Conservation (phyloP, 176 grass and related monocot species). For the Poa pratensis region DNA sequence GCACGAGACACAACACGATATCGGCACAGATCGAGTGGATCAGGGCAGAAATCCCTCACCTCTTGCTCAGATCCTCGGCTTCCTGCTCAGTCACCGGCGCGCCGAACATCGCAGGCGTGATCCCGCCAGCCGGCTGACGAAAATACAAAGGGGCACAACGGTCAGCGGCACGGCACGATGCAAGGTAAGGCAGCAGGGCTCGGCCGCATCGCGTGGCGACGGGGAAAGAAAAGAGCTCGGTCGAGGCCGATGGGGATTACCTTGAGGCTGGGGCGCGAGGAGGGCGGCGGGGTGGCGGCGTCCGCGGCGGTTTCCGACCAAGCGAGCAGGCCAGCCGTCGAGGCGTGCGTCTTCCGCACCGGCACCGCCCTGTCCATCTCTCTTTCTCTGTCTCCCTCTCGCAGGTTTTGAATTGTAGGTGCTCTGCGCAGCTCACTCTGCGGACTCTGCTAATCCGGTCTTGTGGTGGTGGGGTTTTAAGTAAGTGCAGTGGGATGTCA, state of each 20-base stretch:
- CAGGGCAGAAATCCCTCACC: conserved; percentile 45
- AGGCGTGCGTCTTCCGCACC: background rate
- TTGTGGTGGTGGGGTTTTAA: too few relatives aligned
- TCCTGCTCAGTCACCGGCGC: conserved; percentile 74
- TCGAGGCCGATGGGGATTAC: background rate
- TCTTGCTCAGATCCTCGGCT: conserved; percentile 69
- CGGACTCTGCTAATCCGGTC: too few relatives aligned
- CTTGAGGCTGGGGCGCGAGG: background rate
- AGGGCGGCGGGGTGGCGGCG: background rate
- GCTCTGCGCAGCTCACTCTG: background rate
- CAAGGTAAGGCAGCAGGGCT: background rate
- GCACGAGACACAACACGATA: background rate
- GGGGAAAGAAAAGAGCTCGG: background rate
- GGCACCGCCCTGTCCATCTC: background rate
- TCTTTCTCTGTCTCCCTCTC: background rate
- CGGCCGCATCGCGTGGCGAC: background rate
- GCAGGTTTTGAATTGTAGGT: background rate
- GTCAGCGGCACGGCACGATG: background rate
- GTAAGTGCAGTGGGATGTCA: too few relatives aligned
- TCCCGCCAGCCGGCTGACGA: conserved; percentile 59
- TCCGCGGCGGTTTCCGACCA: background rate
- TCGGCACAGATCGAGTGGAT: background rate
- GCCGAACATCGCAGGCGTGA: conserved; percentile 79
- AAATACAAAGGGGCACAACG: background rate
- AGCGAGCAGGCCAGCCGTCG: background rate